Base-by-base conservation (phyloP, 768 basidiomycete species). In the Termitomyces bulborhizus region DNA sequence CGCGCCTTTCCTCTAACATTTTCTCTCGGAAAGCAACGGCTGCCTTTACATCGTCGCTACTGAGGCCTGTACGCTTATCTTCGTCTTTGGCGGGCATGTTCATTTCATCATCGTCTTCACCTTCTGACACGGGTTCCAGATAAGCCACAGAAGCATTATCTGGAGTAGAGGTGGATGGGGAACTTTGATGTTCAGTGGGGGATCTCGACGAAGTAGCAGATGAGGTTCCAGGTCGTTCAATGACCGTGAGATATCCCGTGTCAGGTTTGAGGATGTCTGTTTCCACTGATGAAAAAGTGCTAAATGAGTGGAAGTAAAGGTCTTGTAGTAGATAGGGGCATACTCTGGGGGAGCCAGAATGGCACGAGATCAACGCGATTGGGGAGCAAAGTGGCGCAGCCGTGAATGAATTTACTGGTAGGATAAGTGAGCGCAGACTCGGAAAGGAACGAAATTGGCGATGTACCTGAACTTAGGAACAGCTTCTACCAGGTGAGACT, bases 271-370 rank as follows among this genome's bases (percentile, higher is more conserved):
- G 80, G 64, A 98, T 98, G 65, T 98, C 92, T 50, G 81, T 88
- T 56, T 97, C 95, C 95, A 98, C 90, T 92, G 55, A 13, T 42
- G 34, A 50, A 44, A 44, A 36, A 16, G 31, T 37, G 27, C 31
- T 56, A 24, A 46, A 41, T 51, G 11, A 42, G 29, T 12, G 46
- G 46, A 34, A 47, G 32, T 21, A 8, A 50, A 1, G 37, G 36
- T 34, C 44, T 34, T 42, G 46, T 48, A 12, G 39, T 41, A 21
- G 11, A 47, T 39, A 46, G 37, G 41, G 53, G 62, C 80, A 40
- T 68, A 91, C 90, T 97, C 68, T 98, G 95, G 5, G 95, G 95
- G 6, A 95, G 81, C 97, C 97, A 99, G 78, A 98, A 99, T 6
- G 97, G 97, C 36, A 99, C 90, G 24, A 99, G 80, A 65, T 98